Base-by-base conservation (phyloP, 352 stramenopile species). In the Phytophthora sansomeana region DNA sequence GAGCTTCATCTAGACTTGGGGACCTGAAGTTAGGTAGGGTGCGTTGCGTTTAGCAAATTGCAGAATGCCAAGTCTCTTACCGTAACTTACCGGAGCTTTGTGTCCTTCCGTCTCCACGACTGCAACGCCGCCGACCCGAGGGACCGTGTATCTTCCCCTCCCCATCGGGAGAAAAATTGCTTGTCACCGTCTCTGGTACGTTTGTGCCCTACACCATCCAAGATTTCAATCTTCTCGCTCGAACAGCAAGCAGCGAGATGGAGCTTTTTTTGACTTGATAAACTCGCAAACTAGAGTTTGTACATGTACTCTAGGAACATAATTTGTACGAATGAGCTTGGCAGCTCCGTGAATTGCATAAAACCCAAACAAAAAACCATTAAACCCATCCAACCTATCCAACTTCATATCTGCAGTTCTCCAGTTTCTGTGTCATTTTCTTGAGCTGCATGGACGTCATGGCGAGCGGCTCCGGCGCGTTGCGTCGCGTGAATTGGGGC, bases 101-200 rank as follows among this genome's bases (percentile, higher is more conserved):
- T 42, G 58, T 38, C 36, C 44, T 63, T 50, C 43, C 56, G 56
- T 33, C 41, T 26, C 17, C 58, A 47, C 57, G 46, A 58, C 46
- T 41, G 16, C 33, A 50, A 36, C 29, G 14, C 1, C 9, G 9
- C 16, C 42, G 33, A 21, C 36, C 9, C 6, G 36, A 16, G 36
- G 36, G 7, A 43, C 16, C 16, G 36, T 33, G 58, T 29, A 61
- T 67, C 50, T 67, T 67, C 59, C 59, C 60, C 17, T 67, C 30
- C 49, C 59, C 59, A 67, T 67, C 59, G 36, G 17, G 49, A 62
- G 59, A 67, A 67, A 67, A 67, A 50, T 62, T 67, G 59, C 50
- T 29, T 29, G 16, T 47, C 41, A 61, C 30, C 32, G 39, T 54
- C 39, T 67, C 51, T 53, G 29, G 38, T 39, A 8, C 29, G 9